phyloP scores from a whole-genome alignment of 768 basidiomycete genomes.

The Russula sp. region DNA sequence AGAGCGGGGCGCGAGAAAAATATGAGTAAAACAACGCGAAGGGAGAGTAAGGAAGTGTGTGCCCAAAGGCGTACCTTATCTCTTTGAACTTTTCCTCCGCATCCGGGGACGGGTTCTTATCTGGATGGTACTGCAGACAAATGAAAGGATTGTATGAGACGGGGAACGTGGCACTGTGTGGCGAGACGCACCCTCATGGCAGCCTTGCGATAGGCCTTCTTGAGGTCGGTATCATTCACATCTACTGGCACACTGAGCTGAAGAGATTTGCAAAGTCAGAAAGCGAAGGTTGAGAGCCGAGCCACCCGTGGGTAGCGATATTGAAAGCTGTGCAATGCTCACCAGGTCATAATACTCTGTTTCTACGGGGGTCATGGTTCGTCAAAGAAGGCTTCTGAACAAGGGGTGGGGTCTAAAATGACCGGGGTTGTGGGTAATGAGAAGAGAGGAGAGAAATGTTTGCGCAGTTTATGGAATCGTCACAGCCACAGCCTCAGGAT shows the following conservation, averaged over 20 bases:
- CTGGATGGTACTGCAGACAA: conserved; percentile 73
- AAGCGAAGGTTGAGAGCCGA: no score
- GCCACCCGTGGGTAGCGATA: no score
- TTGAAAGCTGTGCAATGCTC: neutral
- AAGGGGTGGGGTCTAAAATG: neutral
- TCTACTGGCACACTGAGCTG: conserved; percentile 70
- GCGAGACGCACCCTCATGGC: conserved; percentile 72
- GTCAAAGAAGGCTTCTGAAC: neutral
- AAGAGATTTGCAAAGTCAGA: conserved; percentile 8
- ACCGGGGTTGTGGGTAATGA: neutral
- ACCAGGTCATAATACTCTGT: conserved; percentile 84
- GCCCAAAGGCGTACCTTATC: conserved; percentile 55
- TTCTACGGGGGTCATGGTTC: conserved; percentile 76
- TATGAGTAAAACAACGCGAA: neutral
- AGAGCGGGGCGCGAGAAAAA: neutral
- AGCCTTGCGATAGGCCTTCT: conserved; percentile 92
- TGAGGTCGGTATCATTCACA: conserved; percentile 73
- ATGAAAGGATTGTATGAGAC: neutral
- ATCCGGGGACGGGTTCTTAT: conserved; percentile 89
- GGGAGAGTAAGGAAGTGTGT: neutral
- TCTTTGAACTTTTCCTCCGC: conserved; percentile 97
- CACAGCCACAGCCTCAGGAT: neutral
- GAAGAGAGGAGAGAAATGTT: neutral
- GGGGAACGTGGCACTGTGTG: no score
- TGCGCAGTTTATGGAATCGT: neutral